Conservation (phyloP, 1,284 basidiomycete species). For the Sanghuangporus baumii region DNA sequence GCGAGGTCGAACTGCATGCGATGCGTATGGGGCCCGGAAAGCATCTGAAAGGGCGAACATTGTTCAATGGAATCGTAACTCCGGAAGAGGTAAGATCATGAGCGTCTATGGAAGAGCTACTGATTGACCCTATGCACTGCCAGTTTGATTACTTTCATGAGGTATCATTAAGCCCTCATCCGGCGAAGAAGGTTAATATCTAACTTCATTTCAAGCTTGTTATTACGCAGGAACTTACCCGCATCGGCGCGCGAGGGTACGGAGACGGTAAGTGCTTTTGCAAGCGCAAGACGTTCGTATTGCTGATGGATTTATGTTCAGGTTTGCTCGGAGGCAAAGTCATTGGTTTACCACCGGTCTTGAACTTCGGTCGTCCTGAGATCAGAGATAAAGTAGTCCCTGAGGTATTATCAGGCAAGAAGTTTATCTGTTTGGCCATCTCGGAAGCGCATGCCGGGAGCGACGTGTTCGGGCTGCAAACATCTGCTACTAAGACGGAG, state of each 20-base stretch:
- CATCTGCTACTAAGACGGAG: slow-evolving; percentile 75
- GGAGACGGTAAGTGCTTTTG: slow-evolving; percentile 38
- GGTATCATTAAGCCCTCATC: slow-evolving; percentile 27
- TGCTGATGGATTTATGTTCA: slow-evolving; percentile 16
- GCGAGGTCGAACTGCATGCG: slow-evolving; percentile 69
- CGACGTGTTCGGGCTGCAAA: slow-evolving; percentile 81
- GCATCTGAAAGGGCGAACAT: slow-evolving; percentile 75
- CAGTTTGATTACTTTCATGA: slow-evolving; percentile 82
- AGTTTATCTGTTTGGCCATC: slow-evolving; percentile 80
- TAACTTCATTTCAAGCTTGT: slow-evolving; percentile 45
- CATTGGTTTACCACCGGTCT: slow-evolving; percentile 74
- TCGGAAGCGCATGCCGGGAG: slow-evolving; percentile 90
- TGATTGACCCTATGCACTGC: slow-evolving; percentile 3
- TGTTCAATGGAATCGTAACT: slow-evolving; percentile 80
- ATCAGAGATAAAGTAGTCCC: slow-evolving; percentile 76
- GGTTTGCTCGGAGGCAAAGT: slow-evolving; percentile 71
- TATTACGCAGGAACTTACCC: slow-evolving; percentile 80
- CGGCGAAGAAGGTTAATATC: slow-evolving; percentile 3
- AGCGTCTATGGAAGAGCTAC: neutral
- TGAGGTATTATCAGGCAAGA: slow-evolving; percentile 77
- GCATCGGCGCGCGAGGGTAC: slow-evolving; percentile 59
- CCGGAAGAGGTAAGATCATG: slow-evolving; percentile 72
- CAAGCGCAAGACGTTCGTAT: neutral
- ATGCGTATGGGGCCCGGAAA: slow-evolving; percentile 89
- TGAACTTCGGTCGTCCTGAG: slow-evolving; percentile 80